Evolutionary conservation across 495 filamentous ascomycete genomes (phyloP).

Genomic region (Xylaria bambusicola): DNA sequence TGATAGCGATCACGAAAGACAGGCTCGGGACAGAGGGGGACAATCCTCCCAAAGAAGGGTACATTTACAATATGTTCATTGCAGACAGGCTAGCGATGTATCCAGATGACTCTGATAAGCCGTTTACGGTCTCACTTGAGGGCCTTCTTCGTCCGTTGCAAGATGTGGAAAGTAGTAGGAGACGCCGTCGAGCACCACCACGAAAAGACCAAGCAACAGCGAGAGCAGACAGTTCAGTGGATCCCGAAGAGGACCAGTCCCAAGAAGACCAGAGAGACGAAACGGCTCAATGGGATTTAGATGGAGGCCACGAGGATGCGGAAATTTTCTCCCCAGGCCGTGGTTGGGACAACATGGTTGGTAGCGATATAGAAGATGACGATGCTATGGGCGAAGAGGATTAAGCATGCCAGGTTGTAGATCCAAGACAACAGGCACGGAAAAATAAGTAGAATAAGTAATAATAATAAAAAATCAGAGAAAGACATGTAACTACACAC

Average conservation of each 20-base stretch:
- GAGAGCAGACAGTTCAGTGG: neutral
- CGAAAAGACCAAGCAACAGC: neutral
- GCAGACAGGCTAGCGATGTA: constrained; percentile 23
- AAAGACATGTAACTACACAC: no score
- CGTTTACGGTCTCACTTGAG: constrained; percentile 29
- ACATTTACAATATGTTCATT: constrained; percentile 32
- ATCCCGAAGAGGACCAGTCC: constrained; percentile 1
- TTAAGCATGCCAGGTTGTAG: no score
- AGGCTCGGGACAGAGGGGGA: constrained; percentile 54
- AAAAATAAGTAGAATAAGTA: no score
- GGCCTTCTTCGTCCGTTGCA: constrained; percentile 30
- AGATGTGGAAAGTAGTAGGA: constrained; percentile 24
- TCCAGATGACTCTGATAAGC: constrained; percentile 30
- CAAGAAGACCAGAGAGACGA: constrained; percentile 13
- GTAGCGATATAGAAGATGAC: constrained; percentile 20
- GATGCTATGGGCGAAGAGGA: constrained; percentile 16
- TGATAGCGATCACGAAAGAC: constrained; percentile 53
- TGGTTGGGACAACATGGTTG: constrained; percentile 16
- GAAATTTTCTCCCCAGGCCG: constrained; percentile 14
- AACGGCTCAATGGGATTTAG: constrained; percentile 9
- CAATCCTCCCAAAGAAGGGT: constrained; percentile 39
- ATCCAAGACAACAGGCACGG: no score
- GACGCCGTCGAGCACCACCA: constrained; percentile 15
- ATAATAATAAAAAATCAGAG: no score
- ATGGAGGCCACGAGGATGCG: neutral